phyloP scores from a whole-genome alignment of 192 early-diverging fungal species.

The Backusella australiensis region DNA sequence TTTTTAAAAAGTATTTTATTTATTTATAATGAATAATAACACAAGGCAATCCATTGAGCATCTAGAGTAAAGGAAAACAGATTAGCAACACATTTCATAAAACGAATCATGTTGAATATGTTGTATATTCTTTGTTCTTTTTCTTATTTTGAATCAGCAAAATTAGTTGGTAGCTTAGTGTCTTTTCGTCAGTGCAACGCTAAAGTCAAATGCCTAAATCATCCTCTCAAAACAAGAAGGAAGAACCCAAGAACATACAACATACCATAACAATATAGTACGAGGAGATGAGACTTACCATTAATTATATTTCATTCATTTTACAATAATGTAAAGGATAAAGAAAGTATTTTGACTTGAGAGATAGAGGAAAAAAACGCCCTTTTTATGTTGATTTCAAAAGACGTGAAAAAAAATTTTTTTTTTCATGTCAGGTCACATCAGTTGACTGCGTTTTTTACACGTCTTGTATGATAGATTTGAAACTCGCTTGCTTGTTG shows the following conservation, averaged over 20 bases:
- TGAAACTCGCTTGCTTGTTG: background rate
- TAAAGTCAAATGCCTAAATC: slow-evolving; percentile 28
- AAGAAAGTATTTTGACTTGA: background rate
- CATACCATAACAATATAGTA: background rate
- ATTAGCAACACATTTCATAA: background rate
- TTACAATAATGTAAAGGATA: background rate
- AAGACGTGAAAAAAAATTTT: background rate
- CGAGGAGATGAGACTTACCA: background rate
- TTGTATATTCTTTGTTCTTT: background rate
- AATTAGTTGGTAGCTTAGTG: slow-evolving; percentile 19
- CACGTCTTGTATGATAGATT: background rate
- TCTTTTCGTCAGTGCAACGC: slow-evolving; percentile 16
- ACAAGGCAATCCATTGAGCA: background rate
- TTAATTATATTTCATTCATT: background rate
- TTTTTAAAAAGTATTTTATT: slow-evolving; percentile 2
- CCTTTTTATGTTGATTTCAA: background rate
- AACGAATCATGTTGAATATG: background rate
- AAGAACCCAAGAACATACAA: background rate
- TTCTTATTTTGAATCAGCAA: background rate
- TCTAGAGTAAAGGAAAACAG: background rate
- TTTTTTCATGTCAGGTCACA: background rate
- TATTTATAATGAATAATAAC: background rate
- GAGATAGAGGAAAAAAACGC: background rate
- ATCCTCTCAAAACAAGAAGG: slow-evolving; percentile 9
- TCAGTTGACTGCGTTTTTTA: background rate